Evolutionary conservation across 2,329 filamentous ascomycete genomes (phyloP), one percentile per base, ranked within the genome.

Genomic region (Clonostachys rhizophaga): DNA sequence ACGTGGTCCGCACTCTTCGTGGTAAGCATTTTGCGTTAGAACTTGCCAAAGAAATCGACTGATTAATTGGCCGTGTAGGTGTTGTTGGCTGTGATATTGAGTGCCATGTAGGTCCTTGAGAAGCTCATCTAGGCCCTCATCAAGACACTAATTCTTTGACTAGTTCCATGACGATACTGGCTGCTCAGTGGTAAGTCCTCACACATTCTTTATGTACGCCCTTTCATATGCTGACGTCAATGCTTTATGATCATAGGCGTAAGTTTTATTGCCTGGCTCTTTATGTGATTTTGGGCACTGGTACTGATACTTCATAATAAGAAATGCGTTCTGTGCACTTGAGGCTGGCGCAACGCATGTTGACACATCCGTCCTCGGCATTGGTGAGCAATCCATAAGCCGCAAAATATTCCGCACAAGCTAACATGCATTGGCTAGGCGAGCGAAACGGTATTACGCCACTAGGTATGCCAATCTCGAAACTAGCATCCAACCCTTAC

Each of bases 311-410:
- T 4, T 10, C 24, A 30, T 30, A 10, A 10, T 30, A 30, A 30
- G 24, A 10, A 30, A 30, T 30, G 24, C 24, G 24, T 10, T 30
- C 24, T 30, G 24, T 30, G 24, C 24, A 30, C 24, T 30, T 39
- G 91, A 95, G 72, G 91, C 88, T 52, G 91, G 90, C 66, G 91
- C 34, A 13, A 54, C 48, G 17, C 51, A 89, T 66, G 78, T 88
- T 49, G 86, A 95, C 64, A 95, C 90, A 50, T 89, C 83, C 5
- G 91, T 96, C 34, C 81, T 96, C 45, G 91, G 89, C 60, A 39
- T 39, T 39, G 36, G 24, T 39, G 17, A 39, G 36, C 17, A n/a
- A 8, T 4, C 5, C 36, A n/a, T 12, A 18, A n/a, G 36, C 36
- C 36, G 24, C 17, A 4, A 39, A 7, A 18, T 9, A 39, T 39